Evolutionary conservation across 2,329 filamentous ascomycete species (phyloP).

Genomic region (Fusarium heterosporum): DNA sequence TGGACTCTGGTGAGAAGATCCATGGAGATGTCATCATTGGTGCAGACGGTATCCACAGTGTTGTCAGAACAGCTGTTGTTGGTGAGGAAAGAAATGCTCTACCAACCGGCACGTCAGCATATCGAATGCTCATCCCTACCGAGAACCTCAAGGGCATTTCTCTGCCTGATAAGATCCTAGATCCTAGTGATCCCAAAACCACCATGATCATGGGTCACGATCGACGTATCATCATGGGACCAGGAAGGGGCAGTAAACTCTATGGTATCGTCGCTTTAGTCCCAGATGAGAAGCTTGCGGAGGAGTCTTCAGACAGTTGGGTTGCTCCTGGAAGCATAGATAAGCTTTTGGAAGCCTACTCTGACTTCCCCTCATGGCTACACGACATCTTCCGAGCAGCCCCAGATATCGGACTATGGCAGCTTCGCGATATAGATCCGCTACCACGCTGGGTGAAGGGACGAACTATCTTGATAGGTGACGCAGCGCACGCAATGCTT

Average conservation of each 20-base stretch:
- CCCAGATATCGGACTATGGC: conserved; percentile 11
- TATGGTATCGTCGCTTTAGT: conserved; percentile 40
- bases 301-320: conserved; percentile 39
- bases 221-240: conserved; percentile 41
- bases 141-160: conserved; percentile 24
- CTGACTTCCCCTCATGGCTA: conserved; percentile 15
- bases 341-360: conserved; percentile 34
- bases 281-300: conserved; percentile 32
- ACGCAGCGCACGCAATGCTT: conserved; percentile 19
- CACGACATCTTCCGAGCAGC: conserved; percentile 14
- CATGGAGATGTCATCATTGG: conserved; percentile 37
- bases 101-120: conserved; percentile 39
- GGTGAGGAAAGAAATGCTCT: conserved; percentile 26
- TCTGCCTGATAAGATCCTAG: conserved; percentile 20
- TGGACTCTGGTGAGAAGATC: conserved; percentile 31
- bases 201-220: conserved; percentile 42
- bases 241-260: conserved; percentile 32
- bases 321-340: conserved; percentile 38
- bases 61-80: conserved; percentile 34
- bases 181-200: conserved; percentile 24
- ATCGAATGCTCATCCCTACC: conserved; percentile 38
- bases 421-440: conserved; percentile 22
- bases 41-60: conserved; percentile 42
- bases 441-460: conserved; percentile 17
- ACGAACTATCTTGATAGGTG: conserved; percentile 11